Conservation (phyloP, 805 yeast species). For the Candida cerambycidarum region DNA sequence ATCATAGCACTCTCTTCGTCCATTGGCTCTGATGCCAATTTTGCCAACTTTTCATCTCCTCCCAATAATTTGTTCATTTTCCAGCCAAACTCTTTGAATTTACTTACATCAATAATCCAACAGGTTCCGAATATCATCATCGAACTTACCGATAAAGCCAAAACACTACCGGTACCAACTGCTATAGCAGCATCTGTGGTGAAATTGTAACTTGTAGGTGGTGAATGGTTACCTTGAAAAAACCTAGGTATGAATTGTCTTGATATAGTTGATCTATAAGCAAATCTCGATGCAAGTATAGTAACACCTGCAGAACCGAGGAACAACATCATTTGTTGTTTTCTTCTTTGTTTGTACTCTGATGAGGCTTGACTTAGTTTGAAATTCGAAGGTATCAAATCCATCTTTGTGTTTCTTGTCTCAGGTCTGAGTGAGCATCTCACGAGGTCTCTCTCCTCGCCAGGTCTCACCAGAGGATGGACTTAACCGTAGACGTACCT, state of each 20-base stretch:
- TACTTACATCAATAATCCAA: conserved; percentile 77
- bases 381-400: conserved; percentile 16
- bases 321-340: conserved; percentile 69
- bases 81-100: conserved; percentile 67
- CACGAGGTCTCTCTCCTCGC: too few relatives aligned
- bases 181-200: conserved; percentile 85
- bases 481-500: too few relatives aligned
- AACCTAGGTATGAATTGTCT: conserved; percentile 73
- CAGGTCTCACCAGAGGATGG: too few relatives aligned
- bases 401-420: neutral
- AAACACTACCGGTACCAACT: conserved; percentile 72
- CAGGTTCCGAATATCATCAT: conserved; percentile 74
- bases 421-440: neutral
- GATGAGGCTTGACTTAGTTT: conserved; percentile 38
- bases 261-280: conserved; percentile 69
- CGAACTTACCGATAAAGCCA: conserved; percentile 70
- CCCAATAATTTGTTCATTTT: conserved; percentile 65
- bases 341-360: conserved; percentile 61
- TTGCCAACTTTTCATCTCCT: conserved; percentile 59
- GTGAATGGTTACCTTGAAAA: conserved; percentile 83
- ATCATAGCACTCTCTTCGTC: conserved; percentile 62
- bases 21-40: conserved; percentile 37
- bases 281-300: conserved; percentile 67
- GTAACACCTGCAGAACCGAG: conserved; percentile 73
- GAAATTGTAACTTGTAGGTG: conserved; percentile 74